Evolutionary conservation across 805 yeast species (phyloP).

Genomic region (Maudiozyma serrabonitensis): DNA sequence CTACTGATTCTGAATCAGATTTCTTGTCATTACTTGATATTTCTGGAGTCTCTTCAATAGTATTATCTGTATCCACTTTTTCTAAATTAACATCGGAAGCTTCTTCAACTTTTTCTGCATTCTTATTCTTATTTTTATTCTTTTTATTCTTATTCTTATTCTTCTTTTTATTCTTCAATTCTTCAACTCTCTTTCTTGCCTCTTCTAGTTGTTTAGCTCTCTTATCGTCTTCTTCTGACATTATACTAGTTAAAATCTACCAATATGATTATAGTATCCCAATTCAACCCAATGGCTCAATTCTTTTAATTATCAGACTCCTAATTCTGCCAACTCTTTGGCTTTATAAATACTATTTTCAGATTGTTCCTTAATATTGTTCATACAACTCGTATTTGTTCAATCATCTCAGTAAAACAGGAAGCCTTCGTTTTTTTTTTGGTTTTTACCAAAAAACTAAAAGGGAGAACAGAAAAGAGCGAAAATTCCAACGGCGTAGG

Average conservation of each 20-base stretch:
- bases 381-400: too few relatives aligned
- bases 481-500: too few relatives aligned
- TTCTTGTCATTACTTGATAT: slow-evolving; percentile 3
- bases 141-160: slow-evolving; percentile 37
- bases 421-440: too few relatives aligned
- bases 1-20: slow-evolving; percentile 1
- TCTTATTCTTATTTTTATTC: slow-evolving; percentile 18
- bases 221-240: slow-evolving; percentile 26
- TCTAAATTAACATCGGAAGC: neutral
- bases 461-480: too few relatives aligned
- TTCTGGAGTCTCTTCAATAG: slow-evolving; percentile 3
- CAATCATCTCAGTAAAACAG: too few relatives aligned
- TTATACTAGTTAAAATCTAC: neutral
- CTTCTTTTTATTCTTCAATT: slow-evolving; percentile 51
- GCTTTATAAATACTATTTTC: too few relatives aligned
- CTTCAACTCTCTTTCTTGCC: slow-evolving; percentile 65
- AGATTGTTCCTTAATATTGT: too few relatives aligned
- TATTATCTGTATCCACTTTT: slow-evolving; percentile 3
- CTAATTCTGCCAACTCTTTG: too few relatives aligned
- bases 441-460: too few relatives aligned
- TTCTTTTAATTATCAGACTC: too few relatives aligned
- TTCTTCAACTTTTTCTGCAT: slow-evolving; percentile 2
- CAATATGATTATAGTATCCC: too few relatives aligned
- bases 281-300: too few relatives aligned
- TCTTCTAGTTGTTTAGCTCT: slow-evolving; percentile 61